Conservation (phyloP, 306 rosid genomes). For the Castanea crenata region DNA sequence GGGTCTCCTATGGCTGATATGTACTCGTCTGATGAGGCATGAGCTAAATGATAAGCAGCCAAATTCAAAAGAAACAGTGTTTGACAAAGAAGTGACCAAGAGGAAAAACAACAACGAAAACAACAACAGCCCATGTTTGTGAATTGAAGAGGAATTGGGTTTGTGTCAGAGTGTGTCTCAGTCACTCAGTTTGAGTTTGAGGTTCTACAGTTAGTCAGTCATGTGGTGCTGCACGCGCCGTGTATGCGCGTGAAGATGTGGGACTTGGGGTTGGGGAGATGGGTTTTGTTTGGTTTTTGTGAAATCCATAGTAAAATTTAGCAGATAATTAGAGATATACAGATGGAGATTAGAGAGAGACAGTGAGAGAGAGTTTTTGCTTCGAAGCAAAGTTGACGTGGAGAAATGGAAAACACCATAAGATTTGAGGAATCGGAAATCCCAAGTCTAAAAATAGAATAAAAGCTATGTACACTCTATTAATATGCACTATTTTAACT, state of each 20-base stretch:
- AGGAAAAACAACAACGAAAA: background rate
- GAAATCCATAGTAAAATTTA: background rate
- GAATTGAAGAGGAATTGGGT: background rate
- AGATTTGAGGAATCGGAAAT: too few species aligned
- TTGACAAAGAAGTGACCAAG: conserved; percentile 3
- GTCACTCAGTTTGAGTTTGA: background rate
- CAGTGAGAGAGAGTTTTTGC: background rate
- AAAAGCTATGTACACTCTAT: too few species aligned
- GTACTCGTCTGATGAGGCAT: conserved; percentile 26
- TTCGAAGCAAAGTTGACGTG: conserved; percentile 1
- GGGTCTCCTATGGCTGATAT: conserved; percentile 54
- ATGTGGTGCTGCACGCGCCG: background rate
- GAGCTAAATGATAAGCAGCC: background rate
- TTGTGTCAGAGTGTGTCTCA: background rate
- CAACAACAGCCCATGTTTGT: conserved; percentile 14
- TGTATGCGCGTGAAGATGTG: background rate
- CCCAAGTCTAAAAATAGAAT: too few species aligned
- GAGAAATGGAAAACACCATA: too few species aligned
- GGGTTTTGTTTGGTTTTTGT: background rate
- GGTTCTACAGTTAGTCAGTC: background rate
- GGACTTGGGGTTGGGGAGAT: background rate
- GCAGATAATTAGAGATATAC: too few species aligned
- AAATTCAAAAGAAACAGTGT: conserved; percentile 12
- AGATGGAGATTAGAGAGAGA: too few species aligned
- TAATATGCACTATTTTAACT: too few species aligned